Evolutionary conservation across 2,329 filamentous ascomycete species (phyloP).

Genomic region (Fusarium sp.): DNA sequence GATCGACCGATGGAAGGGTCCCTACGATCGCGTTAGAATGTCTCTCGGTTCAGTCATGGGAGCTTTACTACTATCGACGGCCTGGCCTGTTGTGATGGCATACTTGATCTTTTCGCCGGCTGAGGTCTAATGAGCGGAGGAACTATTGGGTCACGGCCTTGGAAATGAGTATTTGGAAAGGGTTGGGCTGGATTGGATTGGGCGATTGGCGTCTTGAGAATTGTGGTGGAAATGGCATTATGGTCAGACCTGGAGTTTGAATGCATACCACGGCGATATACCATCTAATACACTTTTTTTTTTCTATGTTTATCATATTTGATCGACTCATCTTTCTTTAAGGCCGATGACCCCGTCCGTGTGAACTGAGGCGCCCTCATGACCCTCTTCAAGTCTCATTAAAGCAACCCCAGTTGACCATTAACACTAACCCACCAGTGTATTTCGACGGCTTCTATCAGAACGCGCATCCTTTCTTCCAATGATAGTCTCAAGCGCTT

Average conservation of each 20-base stretch:
- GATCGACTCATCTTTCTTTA: too few species aligned
- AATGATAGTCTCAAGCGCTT: slow-evolving; percentile 81
- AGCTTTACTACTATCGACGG: slow-evolving; percentile 48
- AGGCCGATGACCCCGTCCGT: not conserved
- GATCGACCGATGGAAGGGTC: slow-evolving; percentile 56
- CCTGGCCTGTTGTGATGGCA: slow-evolving; percentile 51
- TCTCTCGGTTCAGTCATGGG: slow-evolving; percentile 44
- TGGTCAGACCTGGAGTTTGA: slow-evolving; percentile 33
- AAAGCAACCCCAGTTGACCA: not conserved
- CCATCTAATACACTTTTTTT: slow-evolving; percentile 31
- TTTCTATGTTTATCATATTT: slow-evolving; percentile 6
- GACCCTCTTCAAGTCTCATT: not conserved
- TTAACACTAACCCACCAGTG: slow-evolving; percentile 48
- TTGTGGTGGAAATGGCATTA: slow-evolving; percentile 19
- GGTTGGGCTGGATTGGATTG: not conserved
- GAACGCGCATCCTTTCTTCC: slow-evolving; percentile 61
- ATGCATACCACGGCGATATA: slow-evolving; percentile 33
- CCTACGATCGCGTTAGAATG: slow-evolving; percentile 48
- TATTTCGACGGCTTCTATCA: slow-evolving; percentile 58
- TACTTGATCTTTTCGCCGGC: slow-evolving; percentile 46
- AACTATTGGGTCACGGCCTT: not conserved
- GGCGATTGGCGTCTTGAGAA: slow-evolving; percentile 22
- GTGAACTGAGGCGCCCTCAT: not conserved
- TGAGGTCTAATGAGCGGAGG: not conserved
- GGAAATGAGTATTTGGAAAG: slow-evolving; percentile 1